phyloP scores from a whole-genome alignment of 768 basidiomycete species.

The Exidia glandulosa region DNA sequence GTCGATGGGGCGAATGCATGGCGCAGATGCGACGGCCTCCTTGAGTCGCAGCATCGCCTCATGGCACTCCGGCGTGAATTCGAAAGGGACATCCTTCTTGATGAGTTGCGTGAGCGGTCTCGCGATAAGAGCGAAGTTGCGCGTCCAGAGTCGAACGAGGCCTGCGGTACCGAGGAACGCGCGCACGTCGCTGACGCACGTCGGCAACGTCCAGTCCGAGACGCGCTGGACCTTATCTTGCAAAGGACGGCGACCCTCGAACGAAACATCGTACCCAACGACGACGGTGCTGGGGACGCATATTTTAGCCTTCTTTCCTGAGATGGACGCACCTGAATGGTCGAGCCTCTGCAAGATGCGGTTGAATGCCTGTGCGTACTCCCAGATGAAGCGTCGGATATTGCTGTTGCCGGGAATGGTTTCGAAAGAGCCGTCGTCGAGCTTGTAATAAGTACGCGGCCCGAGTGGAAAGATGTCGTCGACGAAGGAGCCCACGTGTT shows the following conservation, averaged over 20 bases:
- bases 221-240: too few species aligned
- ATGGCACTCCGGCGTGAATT: slow-evolving; percentile 20
- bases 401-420: background rate
- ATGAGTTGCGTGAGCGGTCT: slow-evolving; percentile 11
- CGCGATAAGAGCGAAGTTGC: slow-evolving; percentile 11
- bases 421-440: slow-evolving; percentile 11
- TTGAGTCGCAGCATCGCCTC: slow-evolving; percentile 20
- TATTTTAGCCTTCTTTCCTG: background rate
- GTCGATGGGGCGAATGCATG: slow-evolving; percentile 22
- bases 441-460: slow-evolving; percentile 20
- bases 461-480: slow-evolving; percentile 29
- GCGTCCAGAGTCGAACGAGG: slow-evolving; percentile 12
- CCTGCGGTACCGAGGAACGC: too few species aligned
- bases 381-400: background rate
- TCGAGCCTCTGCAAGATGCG: too few species aligned
- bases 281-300: too few species aligned
- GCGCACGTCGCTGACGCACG: too few species aligned
- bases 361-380: too few species aligned
- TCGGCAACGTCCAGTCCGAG: too few species aligned
- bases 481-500: slow-evolving; percentile 24
- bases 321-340: background rate
- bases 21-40: slow-evolving; percentile 10
- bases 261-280: too few species aligned
- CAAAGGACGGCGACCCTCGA: too few species aligned
- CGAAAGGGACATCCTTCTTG: slow-evolving; percentile 17